Evolutionary conservation across 1,139 yeast species (phyloP).

Genomic region (Suhomyces bokatorum): DNA sequence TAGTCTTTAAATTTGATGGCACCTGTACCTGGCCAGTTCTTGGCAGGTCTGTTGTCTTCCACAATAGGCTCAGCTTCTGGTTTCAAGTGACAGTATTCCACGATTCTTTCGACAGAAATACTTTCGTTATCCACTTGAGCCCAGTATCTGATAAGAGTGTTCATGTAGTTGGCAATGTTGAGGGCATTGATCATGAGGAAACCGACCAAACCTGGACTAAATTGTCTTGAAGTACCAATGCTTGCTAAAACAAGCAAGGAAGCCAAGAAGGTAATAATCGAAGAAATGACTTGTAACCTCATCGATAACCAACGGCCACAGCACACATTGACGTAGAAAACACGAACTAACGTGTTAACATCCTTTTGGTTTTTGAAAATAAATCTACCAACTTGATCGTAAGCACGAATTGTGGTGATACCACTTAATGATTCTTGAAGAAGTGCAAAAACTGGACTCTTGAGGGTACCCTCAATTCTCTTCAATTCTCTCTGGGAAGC

Average conservation of each 20-base stretch:
- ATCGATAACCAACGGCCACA: slow-evolving; percentile 42
- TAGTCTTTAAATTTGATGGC: slow-evolving; percentile 25
- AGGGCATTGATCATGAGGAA: slow-evolving; percentile 31
- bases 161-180: slow-evolving; percentile 24
- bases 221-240: slow-evolving; percentile 21
- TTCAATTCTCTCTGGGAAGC: slow-evolving; percentile 42
- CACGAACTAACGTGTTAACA: slow-evolving; percentile 24
- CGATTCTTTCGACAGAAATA: slow-evolving; percentile 30
- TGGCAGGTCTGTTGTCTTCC: slow-evolving; percentile 25
- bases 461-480: slow-evolving; percentile 33
- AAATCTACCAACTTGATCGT: slow-evolving; percentile 31
- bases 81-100: slow-evolving; percentile 26
- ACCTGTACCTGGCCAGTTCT: slow-evolving; percentile 28
- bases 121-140: slow-evolving; percentile 30
- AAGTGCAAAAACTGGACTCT: slow-evolving; percentile 38
- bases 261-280: slow-evolving; percentile 32
- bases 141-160: slow-evolving; percentile 29
- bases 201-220: slow-evolving; percentile 30
- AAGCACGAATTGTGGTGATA: slow-evolving; percentile 38
- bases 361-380: slow-evolving; percentile 21
- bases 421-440: slow-evolving; percentile 42
- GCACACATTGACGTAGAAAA: slow-evolving; percentile 25
- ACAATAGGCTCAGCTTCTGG: slow-evolving; percentile 29
- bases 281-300: slow-evolving; percentile 39
- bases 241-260: slow-evolving; percentile 29